Percentiles rank a stretch among this genome's conserved stretches.
Conservation (phyloP, 2,329 filamentous ascomycete species). For the Aspergillus chevalieri region DNA sequence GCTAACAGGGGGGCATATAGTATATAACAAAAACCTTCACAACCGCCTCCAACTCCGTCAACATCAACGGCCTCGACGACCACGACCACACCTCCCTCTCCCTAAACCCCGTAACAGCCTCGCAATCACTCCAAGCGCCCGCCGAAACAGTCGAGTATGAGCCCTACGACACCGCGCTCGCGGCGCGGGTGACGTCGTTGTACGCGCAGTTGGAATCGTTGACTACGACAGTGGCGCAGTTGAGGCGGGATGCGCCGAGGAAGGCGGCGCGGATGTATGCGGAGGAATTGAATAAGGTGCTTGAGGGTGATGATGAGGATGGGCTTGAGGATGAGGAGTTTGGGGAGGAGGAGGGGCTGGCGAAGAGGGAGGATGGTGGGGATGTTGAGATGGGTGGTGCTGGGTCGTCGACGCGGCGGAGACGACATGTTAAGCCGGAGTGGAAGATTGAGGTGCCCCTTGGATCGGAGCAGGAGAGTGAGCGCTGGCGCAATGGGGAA, state of each 20-base stretch:
- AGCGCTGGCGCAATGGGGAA: slow-evolving; percentile 37
- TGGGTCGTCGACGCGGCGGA: not conserved
- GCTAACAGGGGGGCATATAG: not conserved
- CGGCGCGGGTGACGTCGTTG: slow-evolving; percentile 37
- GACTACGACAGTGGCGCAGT: slow-evolving; percentile 42
- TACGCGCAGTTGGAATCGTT: slow-evolving; percentile 45
- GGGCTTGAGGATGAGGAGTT: slow-evolving; percentile 59
- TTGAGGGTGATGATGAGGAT: slow-evolving; percentile 37
- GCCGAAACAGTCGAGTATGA: slow-evolving; percentile 44
- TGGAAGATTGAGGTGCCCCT: slow-evolving; percentile 30
- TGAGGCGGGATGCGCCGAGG: slow-evolving; percentile 40
- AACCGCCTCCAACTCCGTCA: slow-evolving; percentile 39
- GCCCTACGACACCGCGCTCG: slow-evolving; percentile 39
- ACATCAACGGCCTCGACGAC: slow-evolving; percentile 44
- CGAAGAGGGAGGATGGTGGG: not conserved
- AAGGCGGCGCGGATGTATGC: slow-evolving; percentile 36
- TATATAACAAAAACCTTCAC: slow-evolving; percentile 43
- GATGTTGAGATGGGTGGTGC: not conserved
- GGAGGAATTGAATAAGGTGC: slow-evolving; percentile 25
- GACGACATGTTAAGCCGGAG: slow-evolving; percentile 7
- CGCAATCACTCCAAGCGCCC: slow-evolving; percentile 24
- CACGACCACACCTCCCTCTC: slow-evolving; percentile 12
- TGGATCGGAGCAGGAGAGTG: slow-evolving; percentile 27
- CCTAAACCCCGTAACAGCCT: slow-evolving; percentile 25
- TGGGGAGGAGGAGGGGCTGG: slow-evolving; percentile 6